Conservation (phyloP, 2,329 filamentous ascomycete species). For the Hypoxylon sp. region DNA sequence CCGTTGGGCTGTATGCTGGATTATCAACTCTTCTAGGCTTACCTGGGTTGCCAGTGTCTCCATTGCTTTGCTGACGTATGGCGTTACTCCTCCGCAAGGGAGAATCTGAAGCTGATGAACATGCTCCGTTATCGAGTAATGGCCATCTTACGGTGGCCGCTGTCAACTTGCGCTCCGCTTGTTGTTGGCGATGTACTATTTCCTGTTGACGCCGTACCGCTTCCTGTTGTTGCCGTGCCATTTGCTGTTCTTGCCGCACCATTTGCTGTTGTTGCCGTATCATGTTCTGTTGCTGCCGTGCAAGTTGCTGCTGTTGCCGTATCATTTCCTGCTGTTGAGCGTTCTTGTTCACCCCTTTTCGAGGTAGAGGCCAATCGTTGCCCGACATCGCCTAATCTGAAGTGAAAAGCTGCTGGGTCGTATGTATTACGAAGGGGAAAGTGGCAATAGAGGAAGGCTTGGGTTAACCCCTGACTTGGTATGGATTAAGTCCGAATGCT, state of each 20-base stretch:
- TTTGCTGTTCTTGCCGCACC: too few species aligned
- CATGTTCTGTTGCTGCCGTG: too few species aligned
- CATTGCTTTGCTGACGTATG: background rate
- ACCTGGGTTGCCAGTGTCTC: too few species aligned
- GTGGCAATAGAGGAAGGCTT: background rate
- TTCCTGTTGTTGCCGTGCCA: too few species aligned
- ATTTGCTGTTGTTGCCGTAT: too few species aligned
- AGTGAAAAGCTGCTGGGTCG: background rate
- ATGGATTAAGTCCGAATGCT: too few species aligned
- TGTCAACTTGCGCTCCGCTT: background rate
- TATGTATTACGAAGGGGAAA: background rate
- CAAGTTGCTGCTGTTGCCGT: too few species aligned
- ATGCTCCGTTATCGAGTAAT: background rate
- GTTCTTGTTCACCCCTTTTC: background rate
- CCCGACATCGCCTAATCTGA: background rate
- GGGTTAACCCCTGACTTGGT: background rate
- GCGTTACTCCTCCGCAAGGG: conserved; percentile 3
- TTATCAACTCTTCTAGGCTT: too few species aligned
- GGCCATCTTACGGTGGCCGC: conserved; percentile 11
- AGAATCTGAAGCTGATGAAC: background rate
- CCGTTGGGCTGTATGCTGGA: too few species aligned
- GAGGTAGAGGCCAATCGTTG: background rate
- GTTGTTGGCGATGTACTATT: too few species aligned
- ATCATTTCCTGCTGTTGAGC: too few species aligned
- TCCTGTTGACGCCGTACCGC: too few species aligned